phyloP scores from a whole-genome alignment of 2,329 filamentous ascomycete species.

The Fulvia fulva region DNA sequence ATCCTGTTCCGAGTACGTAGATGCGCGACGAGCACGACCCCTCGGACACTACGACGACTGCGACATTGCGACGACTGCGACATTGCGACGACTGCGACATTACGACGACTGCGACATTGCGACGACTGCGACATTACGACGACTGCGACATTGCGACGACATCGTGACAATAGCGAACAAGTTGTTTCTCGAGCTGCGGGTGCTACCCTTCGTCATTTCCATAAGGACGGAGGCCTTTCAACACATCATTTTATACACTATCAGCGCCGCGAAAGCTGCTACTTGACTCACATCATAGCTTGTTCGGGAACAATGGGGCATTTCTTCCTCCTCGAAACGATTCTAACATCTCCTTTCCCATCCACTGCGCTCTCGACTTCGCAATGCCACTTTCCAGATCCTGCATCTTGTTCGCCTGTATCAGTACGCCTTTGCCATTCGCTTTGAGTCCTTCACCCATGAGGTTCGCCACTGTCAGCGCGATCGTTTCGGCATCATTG shows the following conservation, averaged over 20 bases:
- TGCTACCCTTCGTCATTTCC: too few relatives aligned
- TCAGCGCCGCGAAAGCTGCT: neutral
- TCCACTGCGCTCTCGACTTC: slow-evolving; percentile 44
- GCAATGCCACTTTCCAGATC: slow-evolving; percentile 48
- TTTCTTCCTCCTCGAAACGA: slow-evolving; percentile 45
- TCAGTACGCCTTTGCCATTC: slow-evolving; percentile 46
- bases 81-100: too few relatives aligned
- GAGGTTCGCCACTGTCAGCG: slow-evolving; percentile 43
- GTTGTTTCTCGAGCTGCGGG: too few relatives aligned
- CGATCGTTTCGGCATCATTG: slow-evolving; percentile 45
- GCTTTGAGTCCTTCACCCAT: slow-evolving; percentile 41
- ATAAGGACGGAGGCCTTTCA: too few relatives aligned
- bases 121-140: too few relatives aligned
- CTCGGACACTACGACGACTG: too few relatives aligned
- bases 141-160: too few relatives aligned
- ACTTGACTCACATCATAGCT: slow-evolving; percentile 18
- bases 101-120: too few relatives aligned
- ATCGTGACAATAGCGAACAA: too few relatives aligned
- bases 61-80: too few relatives aligned
- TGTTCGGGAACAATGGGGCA: slow-evolving; percentile 32
- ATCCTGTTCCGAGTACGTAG: too few relatives aligned
- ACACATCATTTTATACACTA: neutral
- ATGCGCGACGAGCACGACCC: too few relatives aligned
- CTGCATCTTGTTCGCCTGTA: slow-evolving; percentile 37
- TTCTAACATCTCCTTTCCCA: slow-evolving; percentile 50